Evolutionary conservation across 306 rosid species (phyloP).

Genomic region (Prunus davidiana): DNA sequence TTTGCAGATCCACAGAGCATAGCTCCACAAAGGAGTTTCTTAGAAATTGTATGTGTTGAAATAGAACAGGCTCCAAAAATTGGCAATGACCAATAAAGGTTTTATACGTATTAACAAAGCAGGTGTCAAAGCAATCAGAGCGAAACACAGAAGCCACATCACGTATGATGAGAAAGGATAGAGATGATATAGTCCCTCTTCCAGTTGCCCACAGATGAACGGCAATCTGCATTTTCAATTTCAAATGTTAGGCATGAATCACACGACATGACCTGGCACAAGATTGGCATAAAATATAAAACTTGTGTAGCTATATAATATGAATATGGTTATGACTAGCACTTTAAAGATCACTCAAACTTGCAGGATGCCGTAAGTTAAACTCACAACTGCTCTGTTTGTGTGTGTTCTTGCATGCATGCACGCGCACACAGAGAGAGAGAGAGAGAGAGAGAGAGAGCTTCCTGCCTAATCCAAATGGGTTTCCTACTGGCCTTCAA

Average conservation of each 20-base stretch:
- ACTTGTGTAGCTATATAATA: not conserved
- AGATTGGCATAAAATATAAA: slow-evolving; percentile 17
- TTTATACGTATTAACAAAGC: slow-evolving; percentile 71
- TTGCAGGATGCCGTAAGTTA: no score
- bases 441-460: no score
- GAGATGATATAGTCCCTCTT: slow-evolving; percentile 57
- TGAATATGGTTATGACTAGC: no score
- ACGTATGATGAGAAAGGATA: slow-evolving; percentile 60
- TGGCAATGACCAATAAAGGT: slow-evolving; percentile 65
- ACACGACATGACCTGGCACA: slow-evolving; percentile 1
- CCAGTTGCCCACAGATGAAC: slow-evolving; percentile 92
- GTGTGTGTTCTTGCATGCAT: no score
- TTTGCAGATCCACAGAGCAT: slow-evolving; percentile 67
- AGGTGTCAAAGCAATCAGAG: slow-evolving; percentile 38
- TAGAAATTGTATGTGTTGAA: slow-evolving; percentile 54
- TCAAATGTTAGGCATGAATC: slow-evolving; percentile 19
- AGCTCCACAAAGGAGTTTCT: slow-evolving; percentile 80
- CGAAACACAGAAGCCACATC: slow-evolving; percentile 56
- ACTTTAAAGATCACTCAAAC: no score
- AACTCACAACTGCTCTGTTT: no score
- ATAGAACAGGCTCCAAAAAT: slow-evolving; percentile 47
- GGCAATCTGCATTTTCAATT: slow-evolving; percentile 58
- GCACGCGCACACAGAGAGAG: no score
- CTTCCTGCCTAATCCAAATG: no score
- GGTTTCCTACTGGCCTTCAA: no score